Conservation (phyloP, 2,329 filamentous ascomycete species). For the Cladosporium cucumerinum region DNA sequence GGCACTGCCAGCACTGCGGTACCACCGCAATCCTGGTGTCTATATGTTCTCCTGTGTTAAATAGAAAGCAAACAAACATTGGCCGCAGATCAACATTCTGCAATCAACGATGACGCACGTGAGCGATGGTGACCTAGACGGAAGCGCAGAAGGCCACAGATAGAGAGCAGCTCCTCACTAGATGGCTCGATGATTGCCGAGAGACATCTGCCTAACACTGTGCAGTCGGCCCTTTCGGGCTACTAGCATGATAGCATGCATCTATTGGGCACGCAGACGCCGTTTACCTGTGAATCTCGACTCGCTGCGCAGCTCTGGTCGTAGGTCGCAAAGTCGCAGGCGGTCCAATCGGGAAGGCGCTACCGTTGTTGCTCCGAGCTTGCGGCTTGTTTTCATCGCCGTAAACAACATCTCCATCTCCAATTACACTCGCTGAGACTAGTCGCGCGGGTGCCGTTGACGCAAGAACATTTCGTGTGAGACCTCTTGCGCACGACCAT, state of each 20-base stretch:
- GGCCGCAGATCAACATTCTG: background rate
- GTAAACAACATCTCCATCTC: conserved; percentile 10
- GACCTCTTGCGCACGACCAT: conserved; percentile 17
- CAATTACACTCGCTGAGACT: conserved; percentile 13
- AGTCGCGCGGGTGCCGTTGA: conserved; percentile 14
- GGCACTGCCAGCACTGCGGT: background rate
- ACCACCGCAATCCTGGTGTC: background rate
- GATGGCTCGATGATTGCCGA: background rate
- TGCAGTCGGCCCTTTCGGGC: background rate
- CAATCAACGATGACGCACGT: background rate
- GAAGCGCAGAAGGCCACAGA: background rate
- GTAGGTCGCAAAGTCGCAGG: background rate
- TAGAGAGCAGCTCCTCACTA: background rate
- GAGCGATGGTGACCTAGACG: background rate
- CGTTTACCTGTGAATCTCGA: background rate
- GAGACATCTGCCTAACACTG: background rate
- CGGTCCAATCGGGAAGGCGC: background rate
- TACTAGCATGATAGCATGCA: background rate
- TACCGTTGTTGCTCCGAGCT: conserved; percentile 1
- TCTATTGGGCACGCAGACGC: background rate
- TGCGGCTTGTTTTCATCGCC: conserved; percentile 3
- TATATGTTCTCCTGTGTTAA: background rate
- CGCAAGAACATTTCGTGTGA: conserved; percentile 12
- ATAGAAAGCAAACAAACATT: background rate
- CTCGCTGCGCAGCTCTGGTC: background rate